Evolutionary conservation across 441 rosid genomes (phyloP), one percentile per base, ranked within the genome.

Genomic region (Lepidium campestre): DNA sequence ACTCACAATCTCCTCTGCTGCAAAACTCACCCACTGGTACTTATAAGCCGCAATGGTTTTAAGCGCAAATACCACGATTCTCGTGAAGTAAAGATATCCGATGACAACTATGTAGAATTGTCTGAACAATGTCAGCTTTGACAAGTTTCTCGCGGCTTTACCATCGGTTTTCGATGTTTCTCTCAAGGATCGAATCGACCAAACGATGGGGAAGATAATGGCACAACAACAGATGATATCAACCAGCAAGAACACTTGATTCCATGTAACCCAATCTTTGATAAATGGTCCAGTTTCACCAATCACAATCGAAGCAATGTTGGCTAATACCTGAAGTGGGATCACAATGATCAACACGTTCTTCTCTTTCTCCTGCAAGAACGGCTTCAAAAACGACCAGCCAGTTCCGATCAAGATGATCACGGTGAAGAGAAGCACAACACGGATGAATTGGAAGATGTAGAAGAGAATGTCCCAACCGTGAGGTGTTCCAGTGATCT

Each of bases 211-310:
- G 87, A 91, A 91, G 13, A 94, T 89, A 57, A 85, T 94, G 0
- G 98, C 98, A 32, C 91, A 94, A 52, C 99, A 94, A 57, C 99
- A 91, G 65, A 89, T 82, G 20, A 94, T 91, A 79, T 94, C 94
- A 5, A 88, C 93, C 48, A 94, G 67, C 77, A 94, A 74, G 62
- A 94, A 89, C 47, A 94, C 83, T 80, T 88, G 99, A 77, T 94
- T 91, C 93, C 93, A 94, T 0, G 99, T 90, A 10, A 83, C 89
- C 97, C 97, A 94, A 34, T 94, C 98, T 72, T 79, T 85, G 20
- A 86, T 86, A 52, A 94, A 94, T 1, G 98, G 97, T 2, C 99
- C 97, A 0, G 99, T 94, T 75, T 94, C 98, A 17, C 97, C 99
- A 44, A 88, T 94, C 65, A 94, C 98, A 10, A 79, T 75, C 0